Percentiles rank a stretch among this genome's conserved stretches.
These are phyloP conservation scores for Euphorbia corollata DNA, from an alignment of 441 rosid species.

Conservation along the genomic window DNA sequence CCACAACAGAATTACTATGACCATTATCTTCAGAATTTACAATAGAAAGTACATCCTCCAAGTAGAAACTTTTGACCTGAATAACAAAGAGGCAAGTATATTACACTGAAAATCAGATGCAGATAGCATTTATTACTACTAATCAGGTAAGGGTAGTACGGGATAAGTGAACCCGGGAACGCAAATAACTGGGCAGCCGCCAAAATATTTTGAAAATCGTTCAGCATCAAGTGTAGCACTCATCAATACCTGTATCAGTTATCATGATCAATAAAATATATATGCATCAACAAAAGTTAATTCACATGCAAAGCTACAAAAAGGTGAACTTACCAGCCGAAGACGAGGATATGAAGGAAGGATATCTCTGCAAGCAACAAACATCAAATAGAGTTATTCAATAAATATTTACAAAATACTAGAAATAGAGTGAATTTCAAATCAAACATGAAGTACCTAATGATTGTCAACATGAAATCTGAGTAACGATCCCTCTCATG, in stretches of 20 bases:
- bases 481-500: slow-evolving; percentile 96
- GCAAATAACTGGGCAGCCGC: slow-evolving; percentile 80
- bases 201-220: slow-evolving; percentile 89
- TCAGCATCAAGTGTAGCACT: slow-evolving; percentile 97
- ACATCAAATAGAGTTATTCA: slow-evolving; percentile 15
- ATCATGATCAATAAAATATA: slow-evolving; percentile 9
- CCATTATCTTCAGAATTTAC: slow-evolving; percentile 50
- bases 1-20: slow-evolving; percentile 44
- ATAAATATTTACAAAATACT: slow-evolving; percentile 6
- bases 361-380: slow-evolving; percentile 64
- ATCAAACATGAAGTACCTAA: slow-evolving; percentile 48
- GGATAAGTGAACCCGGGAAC: slow-evolving; percentile 96
- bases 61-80: slow-evolving; percentile 67
- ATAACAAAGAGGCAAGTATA: slow-evolving; percentile 23
- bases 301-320: slow-evolving; percentile 14
- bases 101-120: slow-evolving; percentile 11
- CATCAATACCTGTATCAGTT: slow-evolving; percentile 66
- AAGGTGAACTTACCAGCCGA: slow-evolving; percentile 70
- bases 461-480: slow-evolving; percentile 82
- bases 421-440: slow-evolving; percentile 1
- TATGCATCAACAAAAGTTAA: slow-evolving; percentile 7
- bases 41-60: slow-evolving; percentile 82
- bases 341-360: slow-evolving; percentile 76
- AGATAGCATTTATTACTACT: not conserved
- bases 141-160: slow-evolving; percentile 38